Base-by-base conservation (phyloP, 75 land plant genomes). In the Pinus tabuliformis region DNA sequence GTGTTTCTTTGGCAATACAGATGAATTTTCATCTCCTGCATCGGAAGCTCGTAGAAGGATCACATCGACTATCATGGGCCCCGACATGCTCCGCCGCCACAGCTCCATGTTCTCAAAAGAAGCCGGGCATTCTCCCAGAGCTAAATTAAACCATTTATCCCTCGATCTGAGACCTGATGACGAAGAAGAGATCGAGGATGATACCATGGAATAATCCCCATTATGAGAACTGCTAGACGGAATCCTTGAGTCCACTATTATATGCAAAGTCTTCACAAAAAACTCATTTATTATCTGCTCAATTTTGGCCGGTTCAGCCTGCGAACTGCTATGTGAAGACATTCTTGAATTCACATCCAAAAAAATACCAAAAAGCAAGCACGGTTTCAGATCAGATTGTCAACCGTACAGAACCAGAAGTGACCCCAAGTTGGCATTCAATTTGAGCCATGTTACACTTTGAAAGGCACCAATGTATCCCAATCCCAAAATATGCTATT, bases 61-160 rank as follows among this genome's bases (percentile, higher is more conserved):
- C 28, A 89, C 81, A 74, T 95, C 98, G 57, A 95, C 88, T 22
- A 92, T 80, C 85, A 90, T 79, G 5, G 93, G 93, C n/a, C 86
- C 93, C 9, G 76, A 62, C 70, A 82, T 79, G 81, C 93, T 89
- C 78, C 88, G 85, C 78, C 90, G 80, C 93, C 93, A 87, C 57
- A 86, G 74, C 77, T 95, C 98, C 54, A 85, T 75, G 59, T 84
- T 85, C 78, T 95, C 93, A 4, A 81, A 65, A 11, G 87, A 95
- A 18, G 91, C 78, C 21, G 86, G 82, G 75, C 91, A 81, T 59
- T 90, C 93, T 18, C 83, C 77, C 33, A 91, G 78, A 22, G 85
- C 93, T 56, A 95, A 77, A 78, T 91, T 89, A 78, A 92, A 95
- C 95, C 95, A 92, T 62, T 81, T 88, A 75, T 95, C 95, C 81